A percentile compares a stretch with the other conserved stretches of the same genome.
Evolutionary conservation across 2,329 filamentous ascomycete species (phyloP).

Genomic region (Ophiostoma montium): DNA sequence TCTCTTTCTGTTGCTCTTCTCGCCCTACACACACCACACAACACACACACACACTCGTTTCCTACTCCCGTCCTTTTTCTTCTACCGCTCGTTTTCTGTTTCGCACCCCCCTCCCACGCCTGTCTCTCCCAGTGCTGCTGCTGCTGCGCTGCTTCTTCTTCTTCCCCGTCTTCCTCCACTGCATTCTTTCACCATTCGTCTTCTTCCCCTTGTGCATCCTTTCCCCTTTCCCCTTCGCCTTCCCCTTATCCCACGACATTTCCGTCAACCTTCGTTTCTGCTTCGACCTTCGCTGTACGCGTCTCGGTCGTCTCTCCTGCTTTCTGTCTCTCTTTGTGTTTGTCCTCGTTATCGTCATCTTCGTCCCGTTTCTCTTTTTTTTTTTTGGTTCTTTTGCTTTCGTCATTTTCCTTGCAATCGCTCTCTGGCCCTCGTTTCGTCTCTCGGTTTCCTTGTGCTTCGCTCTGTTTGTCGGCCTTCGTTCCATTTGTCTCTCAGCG

Average conservation of each 20-base stretch:
- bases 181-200: neutral
- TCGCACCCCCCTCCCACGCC: neutral
- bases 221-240: neutral
- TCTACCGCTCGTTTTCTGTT: neutral
- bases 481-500: too few relatives aligned
- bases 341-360: neutral
- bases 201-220: too few relatives aligned
- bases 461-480: too few relatives aligned
- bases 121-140: neutral
- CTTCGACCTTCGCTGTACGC: neutral
- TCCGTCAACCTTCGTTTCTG: neutral
- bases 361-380: too few relatives aligned
- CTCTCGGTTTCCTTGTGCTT: neutral
- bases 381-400: neutral
- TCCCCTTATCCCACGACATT: neutral
- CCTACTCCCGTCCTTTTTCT: neutral
- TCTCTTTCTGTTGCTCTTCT: neutral
- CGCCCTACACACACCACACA: slow-evolving; percentile 2
- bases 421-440: neutral
- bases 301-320: neutral
- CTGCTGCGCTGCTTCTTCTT: neutral
- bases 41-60: neutral
- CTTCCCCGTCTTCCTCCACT: neutral
- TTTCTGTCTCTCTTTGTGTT: neutral
- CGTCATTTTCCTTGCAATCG: neutral